Evolutionary conservation across 768 basidiomycete species (phyloP), one percentile per base, ranked within the genome.

Genomic region (Naematelia encephala): DNA sequence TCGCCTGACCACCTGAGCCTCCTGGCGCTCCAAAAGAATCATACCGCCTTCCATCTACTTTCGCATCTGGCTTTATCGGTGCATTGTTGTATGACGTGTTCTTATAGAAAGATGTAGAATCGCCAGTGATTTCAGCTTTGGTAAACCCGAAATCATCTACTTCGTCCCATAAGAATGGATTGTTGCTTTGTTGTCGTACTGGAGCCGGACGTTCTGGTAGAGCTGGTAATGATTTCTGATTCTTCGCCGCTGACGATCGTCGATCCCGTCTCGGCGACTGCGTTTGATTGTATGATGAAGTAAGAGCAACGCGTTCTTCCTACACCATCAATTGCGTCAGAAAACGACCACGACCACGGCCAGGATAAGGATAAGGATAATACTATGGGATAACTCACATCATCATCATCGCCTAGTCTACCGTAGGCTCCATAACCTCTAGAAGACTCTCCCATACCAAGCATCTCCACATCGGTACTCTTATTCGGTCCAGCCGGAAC

Each of bases 381-480:
- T n/a, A n/a, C n/a, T n/a, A 25, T 5, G 46, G 10, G 12, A 43
- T 44, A 51, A 53, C 60, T 56, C 56, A 65, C 67, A 45, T 68
- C 62, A 29, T 70, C 69, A 46, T 70, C 69, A 58, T 70, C 69
- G 0, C 13, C 49, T 50, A 70, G 28, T 34, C 66, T 46, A 14
- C 69, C 69, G 54, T 70, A 70, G 14, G 29, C 48, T 1, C 59
- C 63, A n/a, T 30, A 27, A 10, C 45, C 58, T 19, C 47, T 34
- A 4, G 16, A 8, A 45, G 30, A 28, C 4, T 46, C 45, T 4
- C 61, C 55, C 56, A 71, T 59, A n/a, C 67, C 67, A 14, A 28
- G 28, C 65, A 72, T 67, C 57, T 72, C 70, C 21, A 72, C 54
- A n/a, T 72, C 70, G 34, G 51, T 60, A 8, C 43, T 25, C n/a